Base-by-base conservation (phyloP, 2,329 filamentous ascomycete species). In the Volutella citrinella region DNA sequence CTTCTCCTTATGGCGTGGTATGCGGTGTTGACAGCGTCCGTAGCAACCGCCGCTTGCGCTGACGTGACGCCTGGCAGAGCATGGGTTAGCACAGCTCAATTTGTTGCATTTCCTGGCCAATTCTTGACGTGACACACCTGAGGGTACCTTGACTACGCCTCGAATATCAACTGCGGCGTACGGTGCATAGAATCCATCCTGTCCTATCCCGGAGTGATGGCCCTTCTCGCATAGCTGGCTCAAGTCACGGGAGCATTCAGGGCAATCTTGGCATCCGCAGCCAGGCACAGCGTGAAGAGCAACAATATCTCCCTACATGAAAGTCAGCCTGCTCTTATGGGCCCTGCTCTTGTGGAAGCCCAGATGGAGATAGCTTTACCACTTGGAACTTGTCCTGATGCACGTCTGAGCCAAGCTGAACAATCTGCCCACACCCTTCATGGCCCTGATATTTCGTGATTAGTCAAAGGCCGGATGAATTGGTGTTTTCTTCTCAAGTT, bases 171-270 rank as follows among this genome's bases (percentile, higher is more conserved):
- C 45, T 1, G 49, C 51, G 0, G 63, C 58, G 23, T 61, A 69
- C 1, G 65, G 61, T 2, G 66, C 63, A 27, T 63, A 66, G 22
- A 65, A 65, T 0, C 66, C 66, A 19, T 69, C 60, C 30, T 66
- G 62, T 0, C 66, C 65, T 14, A 69, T 66, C 0, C 66, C 66
- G 2, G 65, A 65, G 38, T 68, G 64, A 27, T 61, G 58, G 1
- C 62, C 53, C 19, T 27, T 32, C 28, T 61, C 54, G 30, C 63
- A 65, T 1, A 66, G 45, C 38, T 66, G 63, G 5, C 55, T 37
- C 1, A 69, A 40, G 22, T 64, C 60, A 1, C 60, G 54, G 4
- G 57, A 61, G 29, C 66, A 70, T 36, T 69, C 64, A 0, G 54
- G 48, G 6, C 46, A 49, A 7, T 46, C 38, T 0, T 34, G 22